phyloP scores from a whole-genome alignment of 2,329 filamentous ascomycete species.

The Daldinia eschscholtzii region DNA sequence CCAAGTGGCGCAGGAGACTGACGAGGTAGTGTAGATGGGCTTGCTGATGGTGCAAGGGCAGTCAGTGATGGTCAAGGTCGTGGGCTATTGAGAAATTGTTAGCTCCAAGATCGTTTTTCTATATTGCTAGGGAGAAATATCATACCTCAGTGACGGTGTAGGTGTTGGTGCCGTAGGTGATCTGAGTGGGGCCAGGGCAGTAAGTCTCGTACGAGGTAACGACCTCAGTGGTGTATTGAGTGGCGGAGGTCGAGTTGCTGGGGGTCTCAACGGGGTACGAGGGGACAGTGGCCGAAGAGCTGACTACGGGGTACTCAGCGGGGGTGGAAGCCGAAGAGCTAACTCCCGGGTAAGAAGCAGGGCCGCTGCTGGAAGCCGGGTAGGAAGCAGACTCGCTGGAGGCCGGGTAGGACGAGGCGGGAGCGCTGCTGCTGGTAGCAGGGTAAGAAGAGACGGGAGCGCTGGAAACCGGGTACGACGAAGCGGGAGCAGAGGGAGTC shows the following conservation, averaged over 20 bases:
- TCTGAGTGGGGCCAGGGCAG: constrained; percentile 75
- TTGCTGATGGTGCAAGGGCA: constrained; percentile 77
- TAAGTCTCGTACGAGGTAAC: constrained; percentile 76
- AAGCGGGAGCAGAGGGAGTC: background rate
- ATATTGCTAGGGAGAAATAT: background rate
- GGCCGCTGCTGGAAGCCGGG: constrained; percentile 1
- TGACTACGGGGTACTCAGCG: constrained; percentile 34
- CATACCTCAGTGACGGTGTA: constrained; percentile 76
- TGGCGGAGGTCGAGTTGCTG: constrained; percentile 52
- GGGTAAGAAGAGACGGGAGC: background rate
- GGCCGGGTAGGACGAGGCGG: background rate
- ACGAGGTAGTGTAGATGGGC: constrained; percentile 66
- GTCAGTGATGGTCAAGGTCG: constrained; percentile 78
- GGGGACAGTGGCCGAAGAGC: background rate
- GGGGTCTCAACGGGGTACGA: constrained; percentile 51
- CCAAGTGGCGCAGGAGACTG: constrained; percentile 57
- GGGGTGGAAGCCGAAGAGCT: constrained; percentile 17
- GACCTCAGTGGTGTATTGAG: constrained; percentile 73
- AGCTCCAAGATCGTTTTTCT: background rate
- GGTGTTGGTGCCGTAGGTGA: constrained; percentile 74
- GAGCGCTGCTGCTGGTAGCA: background rate
- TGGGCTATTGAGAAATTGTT: constrained; percentile 62
- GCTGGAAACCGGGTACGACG: background rate
- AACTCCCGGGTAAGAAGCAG: background rate
- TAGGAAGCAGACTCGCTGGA: constrained; percentile 1